Evolutionary conservation across 1,284 basidiomycete species (phyloP).

Genomic region (Cutaneotrichosporon cavernicola): DNA sequence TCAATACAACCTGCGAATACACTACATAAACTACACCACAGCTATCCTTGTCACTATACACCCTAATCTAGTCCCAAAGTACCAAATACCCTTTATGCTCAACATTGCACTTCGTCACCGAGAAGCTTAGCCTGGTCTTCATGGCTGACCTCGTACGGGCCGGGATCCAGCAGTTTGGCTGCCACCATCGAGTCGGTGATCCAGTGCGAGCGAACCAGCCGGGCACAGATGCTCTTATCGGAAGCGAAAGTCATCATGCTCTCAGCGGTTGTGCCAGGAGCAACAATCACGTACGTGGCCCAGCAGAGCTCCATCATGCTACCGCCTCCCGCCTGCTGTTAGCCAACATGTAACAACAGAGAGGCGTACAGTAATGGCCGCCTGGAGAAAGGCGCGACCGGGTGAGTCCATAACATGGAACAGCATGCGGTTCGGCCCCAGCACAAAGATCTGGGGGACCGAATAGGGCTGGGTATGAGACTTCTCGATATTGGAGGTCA

Average conservation of each 20-base stretch:
- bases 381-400: not conserved
- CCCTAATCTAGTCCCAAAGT: no score
- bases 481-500: no score
- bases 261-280: not conserved
- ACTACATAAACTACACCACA: no score
- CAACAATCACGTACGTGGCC: not conserved
- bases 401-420: not conserved
- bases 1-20: no score
- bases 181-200: not conserved
- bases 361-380: not conserved
- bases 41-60: no score
- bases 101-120: not conserved
- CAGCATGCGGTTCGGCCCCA: not conserved
- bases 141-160: not conserved
- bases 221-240: not conserved
- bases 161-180: not conserved
- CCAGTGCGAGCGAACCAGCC: not conserved
- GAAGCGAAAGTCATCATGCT: not conserved
- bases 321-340: not conserved
- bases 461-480: not conserved
- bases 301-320: not conserved
- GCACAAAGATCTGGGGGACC: not conserved
- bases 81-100: no score
- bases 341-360: not conserved
- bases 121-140: not conserved